Percentiles rank a stretch among this genome's conserved stretches.
These are phyloP conservation scores for Kazachstania africana DNA, from an alignment of 805 yeast genomes.

Conservation along the genomic window DNA sequence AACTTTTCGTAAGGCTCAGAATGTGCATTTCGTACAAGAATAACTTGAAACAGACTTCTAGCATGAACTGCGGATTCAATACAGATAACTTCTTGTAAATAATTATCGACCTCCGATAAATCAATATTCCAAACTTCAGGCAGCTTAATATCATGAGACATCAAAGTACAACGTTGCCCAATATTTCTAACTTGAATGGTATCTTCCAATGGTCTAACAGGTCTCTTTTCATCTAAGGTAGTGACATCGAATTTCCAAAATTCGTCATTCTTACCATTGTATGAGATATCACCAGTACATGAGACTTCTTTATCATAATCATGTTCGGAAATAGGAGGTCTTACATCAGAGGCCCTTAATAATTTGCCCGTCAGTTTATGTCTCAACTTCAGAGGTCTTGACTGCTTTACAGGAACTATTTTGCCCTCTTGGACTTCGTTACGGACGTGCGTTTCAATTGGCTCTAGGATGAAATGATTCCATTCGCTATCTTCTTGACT, in stretches of 20 bases:
- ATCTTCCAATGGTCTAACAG: slow-evolving; percentile 40
- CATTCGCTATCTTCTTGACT: slow-evolving; percentile 45
- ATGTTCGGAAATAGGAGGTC: slow-evolving; percentile 85
- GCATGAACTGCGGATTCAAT: slow-evolving; percentile 45
- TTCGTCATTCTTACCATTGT: slow-evolving; percentile 57
- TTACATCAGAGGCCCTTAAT: slow-evolving; percentile 50
- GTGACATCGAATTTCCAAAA: slow-evolving; percentile 55
- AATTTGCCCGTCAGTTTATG: slow-evolving; percentile 60
- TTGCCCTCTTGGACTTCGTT: neutral
- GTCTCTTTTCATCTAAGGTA: no score
- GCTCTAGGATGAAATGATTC: slow-evolving; percentile 68
- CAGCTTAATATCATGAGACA: slow-evolving; percentile 60
- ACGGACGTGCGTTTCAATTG: slow-evolving; percentile 5
- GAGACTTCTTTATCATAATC: slow-evolving; percentile 83
- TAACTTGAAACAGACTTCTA: slow-evolving; percentile 3
- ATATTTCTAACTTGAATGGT: slow-evolving; percentile 53
- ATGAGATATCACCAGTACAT: slow-evolving; percentile 51
- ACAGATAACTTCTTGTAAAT: slow-evolving; percentile 84
- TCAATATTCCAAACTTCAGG: slow-evolving; percentile 57
- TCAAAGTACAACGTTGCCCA: slow-evolving; percentile 55
- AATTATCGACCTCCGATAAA: no score
- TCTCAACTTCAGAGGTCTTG: slow-evolving; percentile 50
- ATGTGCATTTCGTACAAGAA: no score
- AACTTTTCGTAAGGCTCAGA: no score
- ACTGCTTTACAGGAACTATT: neutral